Evolutionary conservation across 148 eudicot species (phyloP), one percentile per base, ranked within the genome.

Genomic region (Chenopodium album): DNA sequence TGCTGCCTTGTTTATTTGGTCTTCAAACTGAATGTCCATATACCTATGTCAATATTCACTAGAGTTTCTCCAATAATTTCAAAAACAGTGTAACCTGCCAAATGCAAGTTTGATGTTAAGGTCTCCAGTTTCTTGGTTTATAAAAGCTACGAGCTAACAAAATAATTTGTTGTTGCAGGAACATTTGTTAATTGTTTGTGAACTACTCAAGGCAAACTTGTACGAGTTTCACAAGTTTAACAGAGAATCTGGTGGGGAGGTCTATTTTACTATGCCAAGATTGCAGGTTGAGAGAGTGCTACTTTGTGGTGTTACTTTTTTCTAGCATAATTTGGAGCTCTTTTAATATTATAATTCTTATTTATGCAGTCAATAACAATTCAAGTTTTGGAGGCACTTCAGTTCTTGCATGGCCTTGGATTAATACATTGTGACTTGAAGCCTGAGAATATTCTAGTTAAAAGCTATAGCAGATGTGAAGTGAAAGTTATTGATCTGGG

Each of bases 251-350:
- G 99, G 99, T 79, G 99, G 99, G 37, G 99, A 97, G 86, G 99
- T 97, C 83, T 97, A 97, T 87, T 97, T 97, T 85, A 97, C 99
- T 75, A 97, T 97, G 99, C 98, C 99, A 85, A 94, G 99, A 88
- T 89, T 97, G 84, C 99, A 97, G 99, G 99, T 97, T 86, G 71
- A 88, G 67, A 28, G 46, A 14, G 32, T 52, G 31, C 71, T 71
- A 62, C 69, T 23, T 46, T n/a, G 37, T n/a, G 47, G 65, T 60
- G 19, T 13, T 85, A 63, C 60, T 13, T 14, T 69, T 68, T 31
- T 13, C 77, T 20, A 20, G 32, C 62, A 32, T 82, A 44, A 41
- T 64, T 76, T 34, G 70, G 79, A 80, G 71, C 34, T 79, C 37
- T 10, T 75, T 83, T 82, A 70, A 74, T 10, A 26, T 73, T 11